Evolutionary conservation across 108 stramenopile genomes (phyloP), one percentile per base, ranked within the genome.

Genomic region (Pseudonitzschia multiseries): DNA sequence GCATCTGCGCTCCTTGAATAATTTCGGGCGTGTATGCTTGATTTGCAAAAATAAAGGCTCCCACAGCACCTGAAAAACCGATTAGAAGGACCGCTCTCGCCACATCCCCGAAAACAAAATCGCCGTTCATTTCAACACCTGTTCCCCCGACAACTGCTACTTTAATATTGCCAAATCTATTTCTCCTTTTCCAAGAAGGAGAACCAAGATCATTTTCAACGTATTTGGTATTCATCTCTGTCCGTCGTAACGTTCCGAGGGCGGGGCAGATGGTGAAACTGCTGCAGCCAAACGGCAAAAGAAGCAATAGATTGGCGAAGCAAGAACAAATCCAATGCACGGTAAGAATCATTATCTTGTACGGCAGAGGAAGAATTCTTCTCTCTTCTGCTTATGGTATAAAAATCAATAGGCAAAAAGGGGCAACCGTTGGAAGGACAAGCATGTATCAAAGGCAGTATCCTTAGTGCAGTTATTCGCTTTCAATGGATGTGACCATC

Each of bases 1-100:
- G 32, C 33, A 40, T 24, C 29, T 57, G 20, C 5, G 74, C 65
- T 33, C 63, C 63, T 32, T 74, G 52, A 18, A 74, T 14, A 44
- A 74, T 74, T 57, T 74, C 74, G 9, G 74, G 74, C 8, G 74
- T 74, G 28, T 68, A 68, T 8, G 66, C 74, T 17, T 67, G 0
- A 57, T 74, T 74, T n/a, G 74, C 74, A 57, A 52, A 74, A 8
- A 57, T 20, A 68, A 74, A 77, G 17, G 70, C 53, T 15, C 29
- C 71, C 13, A 68, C 36, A 14, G 76, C 31, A 32, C 48, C 42
- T 1, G 10, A 22, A 26, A 56, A 24, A 22, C n/a, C 24, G n/a
- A 56, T 48, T 2, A 48, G 12, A 8, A 48, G 46, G 46, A 48
- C 18, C 17, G 17, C 46, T 48, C 8, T 48, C 18, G 46, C 46